A percentile compares a stretch with the other conserved stretches of the same genome.
phyloP scores from a whole-genome alignment of 2,329 filamentous ascomycete genomes.

The Diaporthe nobilis region DNA sequence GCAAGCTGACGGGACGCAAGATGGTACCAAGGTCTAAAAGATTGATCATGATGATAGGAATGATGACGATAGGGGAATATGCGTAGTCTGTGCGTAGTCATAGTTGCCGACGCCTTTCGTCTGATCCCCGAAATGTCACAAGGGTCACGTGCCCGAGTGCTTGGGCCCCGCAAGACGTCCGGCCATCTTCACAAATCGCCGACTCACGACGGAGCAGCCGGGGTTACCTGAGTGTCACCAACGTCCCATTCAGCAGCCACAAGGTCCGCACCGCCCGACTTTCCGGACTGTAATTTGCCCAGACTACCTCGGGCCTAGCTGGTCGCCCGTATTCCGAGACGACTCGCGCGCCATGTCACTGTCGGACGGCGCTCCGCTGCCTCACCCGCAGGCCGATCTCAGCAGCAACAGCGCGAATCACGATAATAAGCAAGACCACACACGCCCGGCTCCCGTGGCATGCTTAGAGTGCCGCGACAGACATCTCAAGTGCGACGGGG shows the following conservation, averaged over 20 bases:
- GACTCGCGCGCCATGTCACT: background rate
- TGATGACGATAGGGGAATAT: background rate
- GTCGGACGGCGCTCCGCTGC: background rate
- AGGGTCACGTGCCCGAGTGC: background rate
- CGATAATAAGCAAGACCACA: background rate
- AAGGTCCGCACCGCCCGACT: background rate
- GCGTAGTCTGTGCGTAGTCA: background rate
- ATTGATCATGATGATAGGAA: background rate
- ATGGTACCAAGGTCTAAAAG: background rate
- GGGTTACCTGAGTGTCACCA: background rate
- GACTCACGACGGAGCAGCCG: background rate
- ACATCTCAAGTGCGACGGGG: conserved; percentile 14
- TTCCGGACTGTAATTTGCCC: background rate
- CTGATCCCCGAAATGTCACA: background rate
- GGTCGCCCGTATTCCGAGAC: background rate
- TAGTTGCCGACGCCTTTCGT: background rate
- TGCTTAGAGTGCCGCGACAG: conserved; percentile 12
- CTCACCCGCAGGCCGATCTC: background rate
- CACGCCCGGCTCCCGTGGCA: background rate
- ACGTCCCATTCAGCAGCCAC: background rate
- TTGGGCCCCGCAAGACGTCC: background rate
- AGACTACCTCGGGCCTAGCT: background rate
- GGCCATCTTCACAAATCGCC: background rate
- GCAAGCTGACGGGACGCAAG: background rate
- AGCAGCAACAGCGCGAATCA: background rate